A percentile compares a stretch with the other conserved stretches of the same genome.
Evolutionary conservation across 371 early-diverging fungal genomes (phyloP).

Genomic region (Mortierella sp.): DNA sequence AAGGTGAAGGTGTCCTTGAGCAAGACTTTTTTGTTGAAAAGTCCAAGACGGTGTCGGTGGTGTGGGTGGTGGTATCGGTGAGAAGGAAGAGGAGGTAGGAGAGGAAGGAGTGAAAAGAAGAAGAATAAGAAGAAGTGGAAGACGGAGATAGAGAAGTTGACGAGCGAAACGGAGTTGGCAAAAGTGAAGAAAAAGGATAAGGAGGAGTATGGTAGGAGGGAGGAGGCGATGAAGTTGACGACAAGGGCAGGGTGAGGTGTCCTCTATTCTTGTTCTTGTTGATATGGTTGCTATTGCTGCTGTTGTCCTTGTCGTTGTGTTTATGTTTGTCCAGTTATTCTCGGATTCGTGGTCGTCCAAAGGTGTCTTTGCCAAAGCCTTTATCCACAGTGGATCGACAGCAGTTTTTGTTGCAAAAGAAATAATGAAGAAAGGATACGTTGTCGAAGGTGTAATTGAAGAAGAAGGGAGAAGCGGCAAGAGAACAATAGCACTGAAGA

Average conservation of each 20-base stretch:
- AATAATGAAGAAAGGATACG: not conserved
- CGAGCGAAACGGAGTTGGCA: not conserved
- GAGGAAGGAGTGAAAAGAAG: not conserved
- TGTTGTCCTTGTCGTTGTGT: too few relatives aligned
- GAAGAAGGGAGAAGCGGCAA: not conserved
- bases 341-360: not conserved
- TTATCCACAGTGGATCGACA: constrained; percentile 20
- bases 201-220: not conserved
- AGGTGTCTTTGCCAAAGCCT: not conserved
- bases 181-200: not conserved
- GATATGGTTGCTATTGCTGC: too few relatives aligned
- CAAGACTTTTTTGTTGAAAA: constrained; percentile 3
- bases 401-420: too few relatives aligned
- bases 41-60: not conserved
- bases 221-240: not conserved
- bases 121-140: not conserved
- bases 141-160: constrained; percentile 5
- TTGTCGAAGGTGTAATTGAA: not conserved
- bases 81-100: not conserved
- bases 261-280: not conserved
- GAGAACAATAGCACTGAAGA: not conserved
- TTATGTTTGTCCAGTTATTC: not conserved
- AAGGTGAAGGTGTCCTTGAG: not conserved
- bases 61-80: not conserved
- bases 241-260: not conserved